Percentiles rank a stretch among this genome's conserved stretches.
phyloP scores from a whole-genome alignment of 306 rosid genomes.

The Medicago arabica region DNA sequence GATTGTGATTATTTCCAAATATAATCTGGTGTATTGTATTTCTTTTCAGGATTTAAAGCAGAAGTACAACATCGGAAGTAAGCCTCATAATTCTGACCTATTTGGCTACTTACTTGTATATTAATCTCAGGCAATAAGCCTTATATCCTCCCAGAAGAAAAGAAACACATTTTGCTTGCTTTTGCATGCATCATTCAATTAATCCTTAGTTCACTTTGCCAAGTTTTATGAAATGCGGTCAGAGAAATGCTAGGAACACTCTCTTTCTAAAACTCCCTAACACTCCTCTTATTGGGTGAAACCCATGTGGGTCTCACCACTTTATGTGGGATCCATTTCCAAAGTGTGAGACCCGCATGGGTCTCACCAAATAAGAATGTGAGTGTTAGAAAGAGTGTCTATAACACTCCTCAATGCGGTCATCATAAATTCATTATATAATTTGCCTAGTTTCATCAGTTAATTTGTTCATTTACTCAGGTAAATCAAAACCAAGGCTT shows the following conservation, averaged over 20 bases:
- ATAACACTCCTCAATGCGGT: not conserved
- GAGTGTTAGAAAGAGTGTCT: no score
- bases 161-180: conserved; percentile 26
- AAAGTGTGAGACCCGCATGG: no score
- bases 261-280: no score
- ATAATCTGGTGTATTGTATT: conserved; percentile 31
- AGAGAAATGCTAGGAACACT: no score
- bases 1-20: conserved; percentile 6
- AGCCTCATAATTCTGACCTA: conserved; percentile 39
- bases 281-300: no score
- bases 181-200: conserved; percentile 13
- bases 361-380: no score
- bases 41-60: conserved; percentile 61
- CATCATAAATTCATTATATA: conserved; percentile 15
- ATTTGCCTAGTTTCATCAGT: conserved; percentile 16
- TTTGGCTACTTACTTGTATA: conserved; percentile 21
- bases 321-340: no score
- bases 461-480: conserved; percentile 45
- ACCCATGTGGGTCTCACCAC: no score
- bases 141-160: not conserved
- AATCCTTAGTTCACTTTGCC: conserved; percentile 25
- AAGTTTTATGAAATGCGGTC: conserved; percentile 11
- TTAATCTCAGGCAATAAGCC: conserved; percentile 25
- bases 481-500: conserved; percentile 54
- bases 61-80: conserved; percentile 61